Evolutionary conservation across 352 stramenopile genomes (phyloP), one percentile per base, ranked within the genome.

Genomic region (Pythium myriotylum): DNA sequence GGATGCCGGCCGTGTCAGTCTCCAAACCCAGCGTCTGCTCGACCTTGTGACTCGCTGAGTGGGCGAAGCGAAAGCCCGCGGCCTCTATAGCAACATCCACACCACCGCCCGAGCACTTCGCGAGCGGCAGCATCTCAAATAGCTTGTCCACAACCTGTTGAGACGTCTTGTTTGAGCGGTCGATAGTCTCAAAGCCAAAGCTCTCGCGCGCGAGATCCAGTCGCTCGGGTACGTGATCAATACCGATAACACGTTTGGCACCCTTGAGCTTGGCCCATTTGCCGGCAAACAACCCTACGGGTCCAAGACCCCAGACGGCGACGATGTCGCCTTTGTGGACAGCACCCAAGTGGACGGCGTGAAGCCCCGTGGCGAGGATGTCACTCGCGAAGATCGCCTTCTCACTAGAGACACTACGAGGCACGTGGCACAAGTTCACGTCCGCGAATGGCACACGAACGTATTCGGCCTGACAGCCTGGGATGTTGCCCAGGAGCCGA

Each of bases 381-480:
- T 86, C 77, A 39, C 65, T 73, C 35, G 66, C 60, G 33, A 84
- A 78, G 27, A 86, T 57, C 14, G 72, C 77, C 35, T 71, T 66
- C 45, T 86, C 73, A 32, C 63, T 71, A 5, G 72, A 37, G 33
- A 83, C 55, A 4, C 32, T 39, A 4, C 39, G 16, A 1, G 72
- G 74, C 17, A 84, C 61, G 22, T 54, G 51, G 41, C 62, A 63
- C 16, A 71, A 58, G 51, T 81, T 86, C 14, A 70, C 62, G 29
- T 84, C 77, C 2, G 68, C 77, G 27, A 83, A 73, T 8, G 77
- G 77, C 41, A 86, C 73, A n/a, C 74, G 70, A 48, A 86, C 62
- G 29, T 61, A 84, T 55, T 86, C 74, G 10, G 77, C 77, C 51
- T 86, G 77, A 13, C 59, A 79, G n/a, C 77, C 77, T 14, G 74